Percentiles rank a stretch among this genome's conserved stretches.
These are phyloP conservation scores for Coniferiporia weirii DNA, from an alignment of 1,284 basidiomycete species.

Conservation along the genomic window DNA sequence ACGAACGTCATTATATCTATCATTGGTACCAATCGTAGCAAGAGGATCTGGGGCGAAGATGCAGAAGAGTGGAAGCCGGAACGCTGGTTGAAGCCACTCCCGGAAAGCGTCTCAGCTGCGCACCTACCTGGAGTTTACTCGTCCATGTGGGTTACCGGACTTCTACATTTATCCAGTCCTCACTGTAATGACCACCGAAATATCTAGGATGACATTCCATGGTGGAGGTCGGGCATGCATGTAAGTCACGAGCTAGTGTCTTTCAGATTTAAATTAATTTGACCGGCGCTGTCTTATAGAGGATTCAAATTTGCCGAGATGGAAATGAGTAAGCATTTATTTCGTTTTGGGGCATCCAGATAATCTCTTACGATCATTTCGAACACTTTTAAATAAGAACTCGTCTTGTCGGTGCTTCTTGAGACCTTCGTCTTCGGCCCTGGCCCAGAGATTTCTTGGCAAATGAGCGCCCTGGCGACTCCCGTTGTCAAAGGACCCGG, in stretches of 20 bases:
- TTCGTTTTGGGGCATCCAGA: not conserved
- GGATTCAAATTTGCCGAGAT: slow-evolving; percentile 17
- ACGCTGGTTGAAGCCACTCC: slow-evolving; percentile 21
- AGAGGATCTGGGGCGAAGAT: slow-evolving; percentile 21
- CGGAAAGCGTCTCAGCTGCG: slow-evolving; percentile 10
- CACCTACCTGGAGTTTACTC: slow-evolving; percentile 23
- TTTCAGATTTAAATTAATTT: not conserved
- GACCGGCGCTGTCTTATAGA: not conserved
- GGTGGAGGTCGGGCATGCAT: slow-evolving; percentile 18
- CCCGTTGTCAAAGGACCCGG: slow-evolving; percentile 1
- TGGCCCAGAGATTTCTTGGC: slow-evolving; percentile 10
- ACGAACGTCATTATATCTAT: slow-evolving; percentile 22
- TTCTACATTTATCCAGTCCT: not conserved
- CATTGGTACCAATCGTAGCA: slow-evolving; percentile 19
- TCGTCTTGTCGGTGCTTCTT: slow-evolving; percentile 9
- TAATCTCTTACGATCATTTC: too few relatives aligned
- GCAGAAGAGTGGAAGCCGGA: slow-evolving; percentile 23
- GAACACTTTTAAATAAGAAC: not conserved
- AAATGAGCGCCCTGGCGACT: slow-evolving; percentile 1
- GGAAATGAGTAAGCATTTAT: slow-evolving; percentile 16
- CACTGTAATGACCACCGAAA: not conserved
- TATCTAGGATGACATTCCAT: slow-evolving; percentile 15
- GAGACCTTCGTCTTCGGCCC: slow-evolving; percentile 10
- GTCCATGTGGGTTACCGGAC: slow-evolving; percentile 18
- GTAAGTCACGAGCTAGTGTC: not conserved